Base-by-base conservation (phyloP, 495 filamentous ascomycete genomes). In the Aspergillus baeticus region DNA sequence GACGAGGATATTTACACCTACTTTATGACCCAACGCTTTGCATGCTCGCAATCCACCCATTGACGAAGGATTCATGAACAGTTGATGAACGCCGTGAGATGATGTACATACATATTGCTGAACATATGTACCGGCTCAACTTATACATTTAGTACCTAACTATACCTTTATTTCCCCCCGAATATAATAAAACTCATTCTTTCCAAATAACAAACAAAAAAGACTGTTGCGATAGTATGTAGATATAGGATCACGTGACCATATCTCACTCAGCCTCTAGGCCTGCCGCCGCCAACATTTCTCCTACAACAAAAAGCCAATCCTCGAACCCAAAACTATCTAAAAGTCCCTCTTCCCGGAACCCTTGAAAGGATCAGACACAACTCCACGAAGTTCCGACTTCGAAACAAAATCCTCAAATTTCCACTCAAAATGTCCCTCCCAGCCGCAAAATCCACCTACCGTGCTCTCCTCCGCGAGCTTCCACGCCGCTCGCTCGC, bases 381-480 rank as follows among this genome's bases (percentile, higher is more conserved):
- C n/a, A n/a, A n/a, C n/a, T n/a, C n/a, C n/a, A n/a, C n/a, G n/a
- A n/a, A n/a, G n/a, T n/a, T n/a, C n/a, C n/a, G n/a, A n/a, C n/a
- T n/a, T n/a, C n/a, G n/a, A n/a, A n/a, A n/a, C n/a, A n/a, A n/a
- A n/a, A n/a, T n/a, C n/a, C n/a, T n/a, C n/a, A n/a, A n/a, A n/a
- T n/a, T n/a, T n/a, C n/a, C n/a, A n/a, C n/a, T 35, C 42, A 64
- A 42, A 54, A 68, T 67, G 61, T 49, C 51, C 33, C 64, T 69
- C 51, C 3, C 44, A 34, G 34, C 44, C 64, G 70, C 87, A 45
- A 89, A 89, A 66, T 83, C 89, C 41, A 78, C 96, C 66, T 98
- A 98, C 79, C 89, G 94, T 63, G 81, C 85, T 18, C 77, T 98
- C 69, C 89, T 97, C 51, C 90, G 92, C 71, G 92, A 97, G 75